Evolutionary conservation across 1,139 yeast species (phyloP).

Genomic region (Zygosaccharomyces sapae): DNA sequence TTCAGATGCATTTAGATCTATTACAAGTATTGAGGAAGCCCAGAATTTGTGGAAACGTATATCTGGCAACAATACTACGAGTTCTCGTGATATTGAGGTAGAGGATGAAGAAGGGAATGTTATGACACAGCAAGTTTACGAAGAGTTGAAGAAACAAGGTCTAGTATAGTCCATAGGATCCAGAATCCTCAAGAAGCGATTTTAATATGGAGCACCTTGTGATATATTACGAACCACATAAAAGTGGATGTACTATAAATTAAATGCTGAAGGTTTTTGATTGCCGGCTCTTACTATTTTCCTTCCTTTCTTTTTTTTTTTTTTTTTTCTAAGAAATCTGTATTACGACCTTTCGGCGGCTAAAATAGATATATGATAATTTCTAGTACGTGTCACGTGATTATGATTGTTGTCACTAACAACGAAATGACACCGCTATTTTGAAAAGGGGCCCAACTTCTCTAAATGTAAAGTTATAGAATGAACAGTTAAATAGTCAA

Average conservation of each 20-base stretch:
- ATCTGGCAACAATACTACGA: constrained; percentile 23
- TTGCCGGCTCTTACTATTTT: too few species aligned
- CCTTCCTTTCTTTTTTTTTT: too few species aligned
- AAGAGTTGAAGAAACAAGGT: constrained; percentile 84
- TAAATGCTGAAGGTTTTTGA: background rate
- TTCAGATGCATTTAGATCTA: constrained; percentile 54
- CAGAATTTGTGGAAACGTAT: constrained; percentile 50
- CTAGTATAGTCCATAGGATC: constrained; percentile 39
- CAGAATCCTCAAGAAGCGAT: too few species aligned
- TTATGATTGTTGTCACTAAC: background rate
- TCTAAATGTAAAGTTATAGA: background rate
- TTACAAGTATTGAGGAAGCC: constrained; percentile 68
- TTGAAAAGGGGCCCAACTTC: constrained; percentile 5
- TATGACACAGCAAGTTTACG: constrained; percentile 75
- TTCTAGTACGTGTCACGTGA: background rate
- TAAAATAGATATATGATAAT: too few species aligned
- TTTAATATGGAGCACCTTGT: too few species aligned
- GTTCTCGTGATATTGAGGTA: constrained; percentile 57
- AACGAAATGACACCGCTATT: background rate
- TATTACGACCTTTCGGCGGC: too few species aligned
- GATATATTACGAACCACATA: too few species aligned
- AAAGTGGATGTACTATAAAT: too few species aligned
- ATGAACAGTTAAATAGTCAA: background rate
- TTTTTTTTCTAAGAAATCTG: too few species aligned
- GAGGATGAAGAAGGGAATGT: constrained; percentile 94